Base-by-base conservation (phyloP, 768 basidiomycete genomes). In the Agaricus subrufescens region DNA sequence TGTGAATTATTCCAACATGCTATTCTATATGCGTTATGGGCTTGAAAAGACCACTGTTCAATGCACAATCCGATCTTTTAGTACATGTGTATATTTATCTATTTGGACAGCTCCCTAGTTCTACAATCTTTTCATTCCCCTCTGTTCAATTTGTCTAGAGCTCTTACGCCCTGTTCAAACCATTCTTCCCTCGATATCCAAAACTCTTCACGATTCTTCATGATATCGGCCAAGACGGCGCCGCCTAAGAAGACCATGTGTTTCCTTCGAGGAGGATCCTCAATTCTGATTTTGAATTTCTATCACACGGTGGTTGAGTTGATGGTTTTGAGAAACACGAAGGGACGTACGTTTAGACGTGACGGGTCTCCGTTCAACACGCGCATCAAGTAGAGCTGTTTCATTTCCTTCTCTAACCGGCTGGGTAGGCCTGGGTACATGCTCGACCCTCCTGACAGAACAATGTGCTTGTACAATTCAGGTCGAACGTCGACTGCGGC, bases 171-270 rank as follows among this genome's bases (percentile, higher is more conserved):
- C 70, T 95, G 87, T 72, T 98, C 96, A 60, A 87, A 86, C 94
- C 94, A 98, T 71, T 98, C 94, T 62, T 92, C 91, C 60, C 89
- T 80, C 52, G 92, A 80, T 68, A 98, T 88, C 96, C 95, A 97
- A 76, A 98, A 99, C 66, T 93, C 91, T 67, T 91, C 84, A 9
- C 92, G 83, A 66, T 77, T 80, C 76, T 96, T 96, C 97, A 98
- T 98, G 73, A 98, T 98, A 71, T 98, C 96, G 2, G 94, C 96
- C 30, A 99, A 76, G 4, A 98, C 96, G n/a, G 94, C 96, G 46
- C 97, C 97, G 26, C 97, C 97, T 7, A 98, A 83, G 86, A 98
- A 98, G 38, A 98, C 96, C 95, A 97, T 97, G 72, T 98, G 96
- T 73, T 98, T 98, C 67, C 97, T 84, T 66, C 94, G 87, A 30